A percentile compares a stretch with the other conserved stretches of the same genome.
phyloP scores from a whole-genome alignment of 169 alveolate genomes.

The Cardiosporidium cionae region DNA sequence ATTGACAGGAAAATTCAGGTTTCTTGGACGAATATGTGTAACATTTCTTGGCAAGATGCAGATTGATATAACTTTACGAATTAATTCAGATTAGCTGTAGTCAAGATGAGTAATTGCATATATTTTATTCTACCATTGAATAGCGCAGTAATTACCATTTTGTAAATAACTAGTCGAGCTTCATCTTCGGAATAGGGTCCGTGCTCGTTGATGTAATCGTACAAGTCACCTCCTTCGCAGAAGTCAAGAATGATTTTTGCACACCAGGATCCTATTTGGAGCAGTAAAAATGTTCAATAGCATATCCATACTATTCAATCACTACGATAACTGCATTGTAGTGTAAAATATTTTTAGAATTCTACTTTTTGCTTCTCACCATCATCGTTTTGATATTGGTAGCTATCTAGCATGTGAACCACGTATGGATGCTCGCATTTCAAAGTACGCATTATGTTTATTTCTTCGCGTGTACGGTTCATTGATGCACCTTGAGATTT shows the following conservation, averaged over 20 bases:
- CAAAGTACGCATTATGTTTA: neutral
- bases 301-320: too few species aligned
- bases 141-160: neutral
- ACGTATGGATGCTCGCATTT: neutral
- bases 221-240: slow-evolving; percentile 49
- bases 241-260: slow-evolving; percentile 36
- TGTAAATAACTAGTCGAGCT: slow-evolving; percentile 1
- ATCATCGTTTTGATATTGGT: neutral
- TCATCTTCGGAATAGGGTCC: neutral
- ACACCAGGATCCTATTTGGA: slow-evolving; percentile 2
- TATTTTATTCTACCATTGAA: neutral
- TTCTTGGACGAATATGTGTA: neutral
- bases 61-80: neutral
- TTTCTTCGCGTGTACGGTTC: neutral
- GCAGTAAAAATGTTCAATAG: too few species aligned
- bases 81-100: neutral
- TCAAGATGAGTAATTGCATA: neutral
- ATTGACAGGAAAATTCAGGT: neutral
- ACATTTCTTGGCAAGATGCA: neutral
- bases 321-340: too few species aligned
- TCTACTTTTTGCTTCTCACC: neutral
- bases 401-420: neutral
- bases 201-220: slow-evolving; percentile 4
- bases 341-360: neutral
- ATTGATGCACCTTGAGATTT: neutral